A percentile compares a stretch with the other conserved stretches of the same genome.
phyloP scores from a whole-genome alignment of 345 rosid genomes.

The Diplotaxis tenuifolia region DNA sequence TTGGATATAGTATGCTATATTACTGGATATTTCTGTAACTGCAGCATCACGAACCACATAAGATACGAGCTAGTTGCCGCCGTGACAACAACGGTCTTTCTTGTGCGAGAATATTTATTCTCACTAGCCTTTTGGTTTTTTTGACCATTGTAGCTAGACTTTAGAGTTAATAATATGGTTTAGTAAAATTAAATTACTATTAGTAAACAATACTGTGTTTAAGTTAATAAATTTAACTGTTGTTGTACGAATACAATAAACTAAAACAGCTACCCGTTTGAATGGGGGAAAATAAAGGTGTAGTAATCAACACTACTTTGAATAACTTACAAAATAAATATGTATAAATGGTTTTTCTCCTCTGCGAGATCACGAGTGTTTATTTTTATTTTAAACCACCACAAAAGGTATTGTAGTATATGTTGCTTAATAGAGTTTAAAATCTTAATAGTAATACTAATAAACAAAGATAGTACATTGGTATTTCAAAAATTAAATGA shows the following conservation, averaged over 20 bases:
- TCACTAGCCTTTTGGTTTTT: neutral
- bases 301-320: neutral
- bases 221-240: neutral
- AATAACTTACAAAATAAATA: neutral
- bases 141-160: slow-evolving; percentile 3
- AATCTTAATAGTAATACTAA: neutral
- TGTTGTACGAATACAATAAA: neutral
- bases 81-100: slow-evolving; percentile 51
- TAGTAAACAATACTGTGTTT: neutral
- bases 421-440: neutral
- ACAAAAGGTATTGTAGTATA: neutral
- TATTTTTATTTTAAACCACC: slow-evolving; percentile 5
- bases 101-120: slow-evolving; percentile 23
- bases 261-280: neutral
- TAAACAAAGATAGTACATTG: neutral
- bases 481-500: neutral
- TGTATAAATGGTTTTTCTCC: neutral
- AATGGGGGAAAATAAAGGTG: neutral
- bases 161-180: neutral
- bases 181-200: neutral
- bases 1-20: slow-evolving; percentile 20
- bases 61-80: slow-evolving; percentile 37
- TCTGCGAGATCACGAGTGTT: neutral
- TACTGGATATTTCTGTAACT: slow-evolving; percentile 19
- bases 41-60: neutral